These are phyloP conservation scores for Hysterium pulicare DNA, from an alignment of 2,329 filamentous ascomycete species.

Conservation along the genomic window DNA sequence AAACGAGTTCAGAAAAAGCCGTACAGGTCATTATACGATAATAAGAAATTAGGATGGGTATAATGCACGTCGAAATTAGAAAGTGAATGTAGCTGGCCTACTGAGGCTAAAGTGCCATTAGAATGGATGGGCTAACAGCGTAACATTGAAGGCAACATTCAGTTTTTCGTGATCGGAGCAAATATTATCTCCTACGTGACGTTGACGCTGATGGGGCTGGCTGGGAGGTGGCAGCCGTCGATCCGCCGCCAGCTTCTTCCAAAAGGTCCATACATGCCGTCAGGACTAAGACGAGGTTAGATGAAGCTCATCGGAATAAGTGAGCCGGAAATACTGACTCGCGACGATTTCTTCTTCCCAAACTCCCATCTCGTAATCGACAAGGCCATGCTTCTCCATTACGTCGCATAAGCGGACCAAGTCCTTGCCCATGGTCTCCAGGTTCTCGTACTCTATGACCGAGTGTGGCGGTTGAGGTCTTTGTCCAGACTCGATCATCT, in stretches of 20 bases:
- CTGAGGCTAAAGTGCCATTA: slow-evolving; percentile 13
- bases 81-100: slow-evolving; percentile 6
- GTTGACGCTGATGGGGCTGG: slow-evolving; percentile 25
- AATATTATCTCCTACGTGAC: slow-evolving; percentile 31
- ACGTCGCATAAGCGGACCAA: slow-evolving; percentile 79
- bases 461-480: slow-evolving; percentile 58
- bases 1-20: slow-evolving; percentile 1
- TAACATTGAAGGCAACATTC: slow-evolving; percentile 14
- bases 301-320: background rate
- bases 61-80: slow-evolving; percentile 6
- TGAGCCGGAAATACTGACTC: slow-evolving; percentile 55
- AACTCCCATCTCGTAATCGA: slow-evolving; percentile 96
- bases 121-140: slow-evolving; percentile 11
- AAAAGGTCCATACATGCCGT: slow-evolving; percentile 53
- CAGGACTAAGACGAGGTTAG: slow-evolving; percentile 43
- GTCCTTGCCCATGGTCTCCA: slow-evolving; percentile 79
- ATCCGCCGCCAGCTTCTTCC: slow-evolving; percentile 40
- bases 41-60: slow-evolving; percentile 11
- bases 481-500: slow-evolving; percentile 57
- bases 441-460: slow-evolving; percentile 63
- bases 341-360: slow-evolving; percentile 90
- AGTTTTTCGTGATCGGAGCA: slow-evolving; percentile 9
- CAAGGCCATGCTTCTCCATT: slow-evolving; percentile 85
- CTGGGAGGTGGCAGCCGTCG: slow-evolving; percentile 24
- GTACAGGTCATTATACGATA: slow-evolving; percentile 7